Evolutionary conservation across 257 asterid species (phyloP).

Genomic region (Nicotiana obtusifolia): DNA sequence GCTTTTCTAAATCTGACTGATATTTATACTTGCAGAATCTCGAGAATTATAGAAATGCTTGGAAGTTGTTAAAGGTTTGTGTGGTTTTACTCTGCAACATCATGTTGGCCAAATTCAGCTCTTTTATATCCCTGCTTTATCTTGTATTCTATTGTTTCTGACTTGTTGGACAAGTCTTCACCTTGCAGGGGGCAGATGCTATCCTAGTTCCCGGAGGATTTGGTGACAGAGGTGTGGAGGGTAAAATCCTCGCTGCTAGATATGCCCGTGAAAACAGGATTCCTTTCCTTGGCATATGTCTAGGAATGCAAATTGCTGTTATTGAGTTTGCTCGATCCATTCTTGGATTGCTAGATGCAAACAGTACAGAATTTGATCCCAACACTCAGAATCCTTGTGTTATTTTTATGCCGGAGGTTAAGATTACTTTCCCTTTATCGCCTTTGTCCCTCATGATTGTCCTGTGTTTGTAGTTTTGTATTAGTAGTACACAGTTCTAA

Average conservation of each 20-base stretch:
- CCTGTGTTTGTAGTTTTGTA: background rate
- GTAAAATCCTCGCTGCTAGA: conserved; percentile 40
- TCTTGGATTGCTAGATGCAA: conserved; percentile 32
- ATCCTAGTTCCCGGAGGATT: conserved; percentile 47
- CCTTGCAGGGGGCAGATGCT: conserved; percentile 31
- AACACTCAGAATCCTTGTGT: conserved; percentile 39
- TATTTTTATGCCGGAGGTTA: conserved; percentile 48
- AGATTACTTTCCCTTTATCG: background rate
- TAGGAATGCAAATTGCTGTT: conserved; percentile 43
- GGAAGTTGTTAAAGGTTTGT: conserved; percentile 80
- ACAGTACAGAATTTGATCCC: conserved; percentile 36
- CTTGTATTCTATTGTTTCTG: background rate
- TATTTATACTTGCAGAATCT: conserved; percentile 54
- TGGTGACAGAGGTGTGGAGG: conserved; percentile 46
- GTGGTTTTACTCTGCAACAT: conserved; percentile 5
- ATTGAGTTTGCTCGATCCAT: conserved; percentile 37
- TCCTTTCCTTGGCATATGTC: conserved; percentile 41
- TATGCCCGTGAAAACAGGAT: conserved; percentile 38
- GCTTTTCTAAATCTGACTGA: conserved; percentile 19
- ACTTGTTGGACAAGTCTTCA: conserved; percentile 4
- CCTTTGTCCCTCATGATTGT: background rate
- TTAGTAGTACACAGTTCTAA: background rate
- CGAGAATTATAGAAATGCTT: conserved; percentile 58
- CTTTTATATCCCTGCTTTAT: background rate
- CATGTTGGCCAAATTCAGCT: background rate